Conservation (phyloP, 2,329 filamentous ascomycete genomes). For the Alternaria tenuissima region DNA sequence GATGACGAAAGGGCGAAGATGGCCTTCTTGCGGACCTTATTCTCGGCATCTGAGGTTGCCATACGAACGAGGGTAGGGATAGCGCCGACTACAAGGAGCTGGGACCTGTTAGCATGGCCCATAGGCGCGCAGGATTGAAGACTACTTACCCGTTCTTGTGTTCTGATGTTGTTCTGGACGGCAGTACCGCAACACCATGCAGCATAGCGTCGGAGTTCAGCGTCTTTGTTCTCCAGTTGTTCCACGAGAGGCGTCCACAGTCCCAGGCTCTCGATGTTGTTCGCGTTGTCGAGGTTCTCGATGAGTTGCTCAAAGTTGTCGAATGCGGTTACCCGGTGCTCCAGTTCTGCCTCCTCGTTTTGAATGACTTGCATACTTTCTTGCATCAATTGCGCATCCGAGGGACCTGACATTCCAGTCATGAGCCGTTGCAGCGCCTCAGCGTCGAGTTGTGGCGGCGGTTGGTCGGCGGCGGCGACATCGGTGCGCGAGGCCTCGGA, state of each 20-base stretch:
- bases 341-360: conserved; percentile 55
- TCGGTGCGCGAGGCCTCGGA: conserved; percentile 56
- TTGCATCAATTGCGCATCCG: conserved; percentile 91
- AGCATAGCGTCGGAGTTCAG: conserved; percentile 80
- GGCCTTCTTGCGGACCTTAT: conserved; percentile 81
- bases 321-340: conserved; percentile 32
- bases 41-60: conserved; percentile 66
- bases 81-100: conserved; percentile 68
- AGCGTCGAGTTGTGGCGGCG: conserved; percentile 20
- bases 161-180: conserved; percentile 92
- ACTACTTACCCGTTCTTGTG: conserved; percentile 72
- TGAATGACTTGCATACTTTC: conserved; percentile 78
- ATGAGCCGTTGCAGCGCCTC: conserved; percentile 21
- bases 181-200: conserved; percentile 96
- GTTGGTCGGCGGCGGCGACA: conserved; percentile 54
- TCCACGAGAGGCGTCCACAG: conserved; percentile 84
- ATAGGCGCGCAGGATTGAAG: neutral
- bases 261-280: conserved; percentile 81
- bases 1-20: conserved; percentile 87
- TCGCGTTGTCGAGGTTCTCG: conserved; percentile 82
- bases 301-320: conserved; percentile 42
- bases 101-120: conserved; percentile 22
- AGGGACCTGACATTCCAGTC: conserved; percentile 44
- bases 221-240: conserved; percentile 72
- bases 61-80: conserved; percentile 74